Percentiles rank a stretch among this genome's conserved stretches.
Evolutionary conservation across 441 rosid species (phyloP).

Genomic region (Erodium texanum): DNA sequence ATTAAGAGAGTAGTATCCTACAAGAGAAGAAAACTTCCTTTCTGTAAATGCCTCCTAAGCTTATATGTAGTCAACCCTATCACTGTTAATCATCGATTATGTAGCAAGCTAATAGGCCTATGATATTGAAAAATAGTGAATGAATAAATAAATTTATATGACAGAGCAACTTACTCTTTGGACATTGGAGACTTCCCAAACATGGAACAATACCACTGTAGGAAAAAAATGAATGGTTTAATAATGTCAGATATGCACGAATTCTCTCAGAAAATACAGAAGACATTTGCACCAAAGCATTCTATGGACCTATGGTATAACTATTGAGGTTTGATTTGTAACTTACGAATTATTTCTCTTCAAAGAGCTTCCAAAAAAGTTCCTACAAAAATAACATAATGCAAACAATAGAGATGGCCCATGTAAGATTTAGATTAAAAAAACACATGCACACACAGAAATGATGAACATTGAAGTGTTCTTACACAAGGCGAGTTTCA

Average conservation of each 20-base stretch:
- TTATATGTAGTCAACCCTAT: not conserved
- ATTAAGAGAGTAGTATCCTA: slow-evolving; percentile 21
- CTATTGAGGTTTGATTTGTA: not conserved
- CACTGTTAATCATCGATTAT: not conserved
- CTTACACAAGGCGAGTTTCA: slow-evolving; percentile 21
- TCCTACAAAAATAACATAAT: slow-evolving; percentile 26
- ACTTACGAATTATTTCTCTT: slow-evolving; percentile 30
- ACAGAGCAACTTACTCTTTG: slow-evolving; percentile 31
- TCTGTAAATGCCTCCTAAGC: not conserved
- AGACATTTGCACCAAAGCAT: not conserved
- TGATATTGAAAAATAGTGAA: not conserved
- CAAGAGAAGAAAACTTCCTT: not conserved
- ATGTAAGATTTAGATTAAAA: not conserved
- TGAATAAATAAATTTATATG: not conserved
- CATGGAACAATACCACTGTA: slow-evolving; percentile 34
- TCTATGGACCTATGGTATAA: not conserved
- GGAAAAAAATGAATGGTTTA: slow-evolving; percentile 7
- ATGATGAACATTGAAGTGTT: not conserved
- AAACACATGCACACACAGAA: not conserved
- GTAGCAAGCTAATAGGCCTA: not conserved
- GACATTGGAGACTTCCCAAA: slow-evolving; percentile 20
- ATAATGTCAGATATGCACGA: not conserved
- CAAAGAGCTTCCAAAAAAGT: slow-evolving; percentile 45
- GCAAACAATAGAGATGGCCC: not conserved
- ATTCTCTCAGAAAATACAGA: not conserved